Percentiles rank a stretch among this genome's conserved stretches.
Conservation (phyloP, 345 rosid species). For the Excoecaria cochinchinensis region DNA sequence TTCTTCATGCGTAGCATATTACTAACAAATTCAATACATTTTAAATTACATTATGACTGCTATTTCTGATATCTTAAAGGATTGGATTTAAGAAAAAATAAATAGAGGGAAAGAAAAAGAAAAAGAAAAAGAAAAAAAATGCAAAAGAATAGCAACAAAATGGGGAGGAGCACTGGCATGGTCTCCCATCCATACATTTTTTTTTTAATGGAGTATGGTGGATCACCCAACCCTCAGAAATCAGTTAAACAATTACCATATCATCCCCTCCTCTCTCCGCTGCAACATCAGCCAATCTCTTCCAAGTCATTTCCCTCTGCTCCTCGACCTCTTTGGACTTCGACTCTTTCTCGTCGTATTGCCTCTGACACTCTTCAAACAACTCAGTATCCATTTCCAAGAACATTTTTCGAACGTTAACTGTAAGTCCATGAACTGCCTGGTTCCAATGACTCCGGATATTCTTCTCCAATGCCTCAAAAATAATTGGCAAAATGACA, state of each 20-base stretch:
- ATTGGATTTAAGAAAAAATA: conserved; percentile 15
- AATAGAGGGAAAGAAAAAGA: background rate
- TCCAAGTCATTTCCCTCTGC: conserved; percentile 70
- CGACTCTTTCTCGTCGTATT: conserved; percentile 60
- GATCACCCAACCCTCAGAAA: conserved; percentile 9
- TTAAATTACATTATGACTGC: conserved; percentile 38
- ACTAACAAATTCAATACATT: conserved; percentile 35
- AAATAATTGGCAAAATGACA: conserved; percentile 68
- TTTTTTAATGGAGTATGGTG: conserved; percentile 1
- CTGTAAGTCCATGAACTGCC: conserved; percentile 78
- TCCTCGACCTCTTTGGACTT: conserved; percentile 60
- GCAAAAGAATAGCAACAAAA: conserved; percentile 44
- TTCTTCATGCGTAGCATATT: conserved; percentile 40
- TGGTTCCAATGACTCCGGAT: conserved; percentile 77
- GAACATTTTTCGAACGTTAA: conserved; percentile 77
- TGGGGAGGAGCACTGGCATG: conserved; percentile 18
- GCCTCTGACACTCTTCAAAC: conserved; percentile 72
- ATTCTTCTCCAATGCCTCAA: conserved; percentile 76
- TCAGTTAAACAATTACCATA: conserved; percentile 47
- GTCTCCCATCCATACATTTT: conserved; percentile 11
- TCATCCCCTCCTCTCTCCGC: conserved; percentile 49
- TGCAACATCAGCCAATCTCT: conserved; percentile 68
- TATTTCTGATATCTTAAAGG: conserved; percentile 27
- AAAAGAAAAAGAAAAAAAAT: background rate
- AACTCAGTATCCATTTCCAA: conserved; percentile 77